Evolutionary conservation across 768 basidiomycete genomes (phyloP).

Genomic region (Crassisporium funariophilum): DNA sequence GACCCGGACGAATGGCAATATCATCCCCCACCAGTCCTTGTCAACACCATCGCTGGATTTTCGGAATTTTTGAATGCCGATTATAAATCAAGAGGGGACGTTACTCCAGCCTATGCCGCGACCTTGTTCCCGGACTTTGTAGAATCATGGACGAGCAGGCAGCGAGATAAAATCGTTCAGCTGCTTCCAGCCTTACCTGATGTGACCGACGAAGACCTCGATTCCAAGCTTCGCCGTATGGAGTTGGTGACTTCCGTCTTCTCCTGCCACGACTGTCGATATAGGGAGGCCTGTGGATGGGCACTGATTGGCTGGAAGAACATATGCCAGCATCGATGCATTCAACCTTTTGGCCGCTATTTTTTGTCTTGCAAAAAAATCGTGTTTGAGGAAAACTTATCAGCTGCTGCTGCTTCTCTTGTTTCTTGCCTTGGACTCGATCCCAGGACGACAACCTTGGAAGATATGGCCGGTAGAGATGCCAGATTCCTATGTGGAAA

Average conservation of each 20-base stretch:
- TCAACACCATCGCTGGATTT: constrained; percentile 14
- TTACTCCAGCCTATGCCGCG: constrained; percentile 11
- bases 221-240: constrained; percentile 10
- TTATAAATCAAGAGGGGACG: constrained; percentile 16
- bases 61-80: constrained; percentile 15
- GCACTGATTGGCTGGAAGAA: constrained; percentile 22
- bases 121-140: constrained; percentile 18
- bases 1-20: constrained; percentile 20
- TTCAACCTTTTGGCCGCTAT: constrained; percentile 1
- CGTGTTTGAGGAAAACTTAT: constrained; percentile 9
- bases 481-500: constrained; percentile 24
- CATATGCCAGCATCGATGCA: constrained; percentile 18
- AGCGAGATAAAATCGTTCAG: constrained; percentile 11
- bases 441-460: constrained; percentile 16
- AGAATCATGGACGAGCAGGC: constrained; percentile 14
- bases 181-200: constrained; percentile 5
- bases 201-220: constrained; percentile 9
- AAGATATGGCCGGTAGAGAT: constrained; percentile 18
- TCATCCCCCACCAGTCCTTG: constrained; percentile 12
- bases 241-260: constrained; percentile 24
- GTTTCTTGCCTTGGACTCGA: constrained; percentile 21
- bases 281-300: constrained; percentile 9
- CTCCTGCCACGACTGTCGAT: constrained; percentile 16
- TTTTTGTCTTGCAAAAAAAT: constrained; percentile 8
- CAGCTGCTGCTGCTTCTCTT: constrained; percentile 14